Evolutionary conservation across 164 flowering plant species (phyloP).

Genomic region (Stephania japonica): DNA sequence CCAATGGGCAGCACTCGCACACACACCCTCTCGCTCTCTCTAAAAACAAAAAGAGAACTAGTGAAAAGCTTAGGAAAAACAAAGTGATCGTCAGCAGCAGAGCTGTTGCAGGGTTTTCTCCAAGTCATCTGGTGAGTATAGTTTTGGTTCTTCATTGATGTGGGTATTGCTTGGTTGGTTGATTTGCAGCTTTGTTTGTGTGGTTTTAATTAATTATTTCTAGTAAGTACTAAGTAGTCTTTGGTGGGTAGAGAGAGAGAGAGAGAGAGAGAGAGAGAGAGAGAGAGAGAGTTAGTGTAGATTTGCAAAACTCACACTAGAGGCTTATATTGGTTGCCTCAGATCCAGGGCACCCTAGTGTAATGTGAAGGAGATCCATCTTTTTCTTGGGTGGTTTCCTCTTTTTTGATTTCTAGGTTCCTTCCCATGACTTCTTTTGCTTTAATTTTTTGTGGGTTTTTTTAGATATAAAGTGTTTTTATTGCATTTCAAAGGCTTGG

Average conservation of each 20-base stretch:
- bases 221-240: background rate
- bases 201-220: background rate
- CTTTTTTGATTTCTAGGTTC: constrained; percentile 16
- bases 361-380: constrained; percentile 18
- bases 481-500: background rate
- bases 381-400: constrained; percentile 17
- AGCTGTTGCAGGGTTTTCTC: background rate
- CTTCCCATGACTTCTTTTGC: constrained; percentile 22
- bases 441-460: constrained; percentile 15
- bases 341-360: constrained; percentile 26
- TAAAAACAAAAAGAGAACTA: background rate
- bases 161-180: constrained; percentile 3
- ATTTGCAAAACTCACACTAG: background rate
- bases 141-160: background rate
- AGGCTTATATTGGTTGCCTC: constrained; percentile 23
- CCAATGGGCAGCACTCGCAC: background rate
- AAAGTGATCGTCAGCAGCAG: background rate
- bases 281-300: constrained; percentile 1
- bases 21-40: background rate
- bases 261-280: background rate
- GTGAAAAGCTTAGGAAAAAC: background rate
- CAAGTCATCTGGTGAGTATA: background rate
- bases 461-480: constrained; percentile 12
- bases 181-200: background rate
- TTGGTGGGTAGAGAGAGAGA: background rate